phyloP scores from a whole-genome alignment of 2,329 filamentous ascomycete species.

The Raffaelea albimanens region DNA sequence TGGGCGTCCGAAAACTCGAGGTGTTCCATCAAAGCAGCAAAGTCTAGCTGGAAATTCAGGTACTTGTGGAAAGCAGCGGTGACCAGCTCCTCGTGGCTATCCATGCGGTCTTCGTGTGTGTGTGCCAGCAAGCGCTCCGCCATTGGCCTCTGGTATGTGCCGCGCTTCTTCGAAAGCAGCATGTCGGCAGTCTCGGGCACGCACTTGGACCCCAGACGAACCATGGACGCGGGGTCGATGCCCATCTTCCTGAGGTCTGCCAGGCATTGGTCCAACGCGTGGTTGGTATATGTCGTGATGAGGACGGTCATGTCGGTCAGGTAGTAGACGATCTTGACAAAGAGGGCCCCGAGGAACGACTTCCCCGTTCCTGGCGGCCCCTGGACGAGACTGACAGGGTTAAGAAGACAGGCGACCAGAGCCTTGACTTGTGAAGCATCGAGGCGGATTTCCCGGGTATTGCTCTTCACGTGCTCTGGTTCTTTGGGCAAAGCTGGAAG shows the following conservation, averaged over 20 bases:
- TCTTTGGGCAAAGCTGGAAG: no score
- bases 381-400: conserved; percentile 55
- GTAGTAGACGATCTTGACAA: conserved; percentile 43
- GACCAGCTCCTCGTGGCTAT: no score
- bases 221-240: conserved; percentile 38
- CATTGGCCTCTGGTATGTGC: conserved; percentile 16
- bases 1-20: conserved; percentile 23
- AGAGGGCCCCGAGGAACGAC: conserved; percentile 59
- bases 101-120: no score
- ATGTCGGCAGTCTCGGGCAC: conserved; percentile 35
- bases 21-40: no score
- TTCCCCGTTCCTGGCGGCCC: conserved; percentile 74
- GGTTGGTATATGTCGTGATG: conserved; percentile 60
- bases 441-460: background rate
- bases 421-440: conserved; percentile 1
- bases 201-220: conserved; percentile 54
- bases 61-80: no score
- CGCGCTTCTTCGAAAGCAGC: conserved; percentile 21
- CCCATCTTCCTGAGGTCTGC: conserved; percentile 54
- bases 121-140: no score
- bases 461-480: no score
- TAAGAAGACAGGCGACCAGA: conserved; percentile 30
- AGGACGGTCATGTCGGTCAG: conserved; percentile 43
- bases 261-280: conserved; percentile 56
- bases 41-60: no score